Evolutionary conservation across 2,329 filamentous ascomycete genomes (phyloP), one percentile per base, ranked within the genome.

Genomic region (Lomentospora prolificans): DNA sequence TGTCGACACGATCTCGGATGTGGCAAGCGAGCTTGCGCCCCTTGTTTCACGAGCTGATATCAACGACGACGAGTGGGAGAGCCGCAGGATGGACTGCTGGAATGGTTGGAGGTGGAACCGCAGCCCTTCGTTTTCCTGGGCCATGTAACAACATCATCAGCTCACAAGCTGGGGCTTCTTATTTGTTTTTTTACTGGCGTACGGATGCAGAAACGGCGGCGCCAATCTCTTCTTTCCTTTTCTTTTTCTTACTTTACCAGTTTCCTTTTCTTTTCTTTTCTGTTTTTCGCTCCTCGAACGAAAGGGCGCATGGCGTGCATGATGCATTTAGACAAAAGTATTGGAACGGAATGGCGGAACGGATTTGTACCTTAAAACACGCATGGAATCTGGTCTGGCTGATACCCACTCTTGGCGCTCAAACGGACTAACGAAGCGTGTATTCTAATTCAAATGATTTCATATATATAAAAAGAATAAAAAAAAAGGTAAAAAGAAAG

Each of bases 61-160:
- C n/a, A 33, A 25, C 6, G 41, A 48, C 27, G 17, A 25, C 31
- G 53, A 55, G 41, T 55, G 53, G 53, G 14, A 33, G 24, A 30
- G 22, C 6, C 25, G 25, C 39, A 48, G 17, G 41, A 55, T 55
- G 41, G 53, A 55, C 39, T 55, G 53, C 41, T 55, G 53, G 53
- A 55, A 55, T 33, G 53, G 53, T 14, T 55, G 53, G 53, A 44
- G 53, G 41, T 55, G 53, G 53, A 55, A 55, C 46, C n/a, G 25
- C 25, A 24, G 27, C 39, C 53, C 53, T 10, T 27, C 53, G 4
- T 7, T 50, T 19, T 48, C 25, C 14, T 55, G 41, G 46, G 48
- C 24, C 4, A 28, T 28, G 24, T 30, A 30, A 51, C 12, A 31
- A 51, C 48, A 51, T 14, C 25, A n/a, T n/a, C n/a, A n/a, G n/a